A percentile compares a stretch with the other conserved stretches of the same genome.
These are phyloP conservation scores for Fusarium nisikadoi DNA, from an alignment of 2,329 filamentous ascomycete genomes.

Conservation along the genomic window DNA sequence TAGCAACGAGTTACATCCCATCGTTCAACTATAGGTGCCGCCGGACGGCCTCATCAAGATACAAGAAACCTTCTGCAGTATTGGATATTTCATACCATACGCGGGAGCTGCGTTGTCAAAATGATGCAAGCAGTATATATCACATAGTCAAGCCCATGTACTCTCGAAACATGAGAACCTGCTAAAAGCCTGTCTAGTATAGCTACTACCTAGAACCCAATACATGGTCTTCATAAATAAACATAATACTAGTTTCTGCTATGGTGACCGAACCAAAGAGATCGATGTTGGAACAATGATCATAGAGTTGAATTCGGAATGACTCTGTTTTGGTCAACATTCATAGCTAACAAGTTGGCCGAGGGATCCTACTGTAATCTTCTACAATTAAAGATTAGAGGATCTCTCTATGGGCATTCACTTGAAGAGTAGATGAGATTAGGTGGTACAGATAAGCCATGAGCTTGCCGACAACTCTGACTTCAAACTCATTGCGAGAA, in stretches of 20 bases:
- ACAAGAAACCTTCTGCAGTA: rapidly evolving
- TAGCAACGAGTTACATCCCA: background rate
- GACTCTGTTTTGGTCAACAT: background rate
- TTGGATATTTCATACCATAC: rapidly evolving
- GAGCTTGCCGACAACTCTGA: rapidly evolving
- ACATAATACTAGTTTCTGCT: rapidly evolving
- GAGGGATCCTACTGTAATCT: no score
- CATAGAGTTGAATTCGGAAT: background rate
- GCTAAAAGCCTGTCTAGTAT: background rate
- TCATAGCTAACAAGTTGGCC: background rate
- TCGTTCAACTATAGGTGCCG: background rate
- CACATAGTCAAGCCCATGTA: background rate
- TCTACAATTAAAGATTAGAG: background rate
- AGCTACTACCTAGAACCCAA: background rate
- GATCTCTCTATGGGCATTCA: background rate
- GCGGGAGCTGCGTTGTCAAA: background rate
- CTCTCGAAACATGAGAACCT: background rate
- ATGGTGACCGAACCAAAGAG: background rate
- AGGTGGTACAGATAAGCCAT: background rate
- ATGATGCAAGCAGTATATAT: no score
- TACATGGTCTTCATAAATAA: rapidly evolving
- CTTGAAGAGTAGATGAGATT: background rate
- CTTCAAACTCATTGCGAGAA: background rate
- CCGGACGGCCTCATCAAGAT: rapidly evolving
- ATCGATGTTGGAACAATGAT: no score